Evolutionary conservation across 2,329 filamentous ascomycete genomes (phyloP).

Genomic region (Colletotrichum caudatum): DNA sequence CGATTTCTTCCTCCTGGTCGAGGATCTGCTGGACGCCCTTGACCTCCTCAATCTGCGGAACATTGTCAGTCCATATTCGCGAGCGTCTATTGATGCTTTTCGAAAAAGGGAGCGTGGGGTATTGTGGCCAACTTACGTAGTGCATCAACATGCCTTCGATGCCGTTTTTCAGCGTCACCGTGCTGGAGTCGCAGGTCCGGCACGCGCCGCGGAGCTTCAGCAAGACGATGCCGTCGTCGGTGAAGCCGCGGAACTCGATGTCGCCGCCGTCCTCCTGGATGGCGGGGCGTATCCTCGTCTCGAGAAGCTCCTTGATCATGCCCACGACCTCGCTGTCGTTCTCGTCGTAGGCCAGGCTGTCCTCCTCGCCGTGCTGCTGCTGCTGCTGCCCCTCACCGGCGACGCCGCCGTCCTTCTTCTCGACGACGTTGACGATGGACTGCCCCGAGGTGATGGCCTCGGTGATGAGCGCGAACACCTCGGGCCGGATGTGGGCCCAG

Average conservation of each 20-base stretch:
- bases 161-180: conserved; percentile 95
- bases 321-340: conserved; percentile 94
- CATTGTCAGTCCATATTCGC: conserved; percentile 46
- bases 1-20: conserved; percentile 91
- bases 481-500: conserved; percentile 95
- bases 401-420: conserved; percentile 65
- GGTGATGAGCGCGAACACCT: conserved; percentile 95
- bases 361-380: conserved; percentile 66
- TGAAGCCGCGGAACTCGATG: conserved; percentile 93
- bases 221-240: conserved; percentile 80
- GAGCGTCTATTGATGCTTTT: neutral
- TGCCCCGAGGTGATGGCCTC: conserved; percentile 89
- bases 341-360: conserved; percentile 85
- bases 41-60: conserved; percentile 89
- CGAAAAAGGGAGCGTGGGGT: neutral
- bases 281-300: conserved; percentile 92
- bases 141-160: conserved; percentile 99
- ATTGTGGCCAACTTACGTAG: conserved; percentile 71
- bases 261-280: conserved; percentile 99
- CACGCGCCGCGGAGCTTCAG: conserved; percentile 93
- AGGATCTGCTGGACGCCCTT: conserved; percentile 91
- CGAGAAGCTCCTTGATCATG: conserved; percentile 98
- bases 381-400: conserved; percentile 57
- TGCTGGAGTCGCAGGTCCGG: conserved; percentile 95
- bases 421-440: conserved; percentile 79